Conservation (phyloP, 129 eudicot species). For the Lactuca saligna region DNA sequence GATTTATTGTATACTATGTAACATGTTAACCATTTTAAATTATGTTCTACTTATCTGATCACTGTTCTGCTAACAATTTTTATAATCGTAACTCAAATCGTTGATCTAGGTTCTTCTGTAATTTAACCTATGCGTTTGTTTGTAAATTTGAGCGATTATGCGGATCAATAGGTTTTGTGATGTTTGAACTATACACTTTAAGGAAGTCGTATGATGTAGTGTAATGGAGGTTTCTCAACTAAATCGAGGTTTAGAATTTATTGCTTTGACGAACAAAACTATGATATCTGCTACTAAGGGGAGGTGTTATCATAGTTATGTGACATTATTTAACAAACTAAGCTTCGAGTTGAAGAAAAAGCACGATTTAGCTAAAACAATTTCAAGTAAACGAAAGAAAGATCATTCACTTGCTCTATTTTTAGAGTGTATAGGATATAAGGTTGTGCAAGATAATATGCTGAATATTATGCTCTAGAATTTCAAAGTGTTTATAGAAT, state of each 20-base stretch:
- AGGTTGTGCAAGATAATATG: not conserved
- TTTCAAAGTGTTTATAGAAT: slow-evolving; percentile 4
- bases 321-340: slow-evolving; percentile 1
- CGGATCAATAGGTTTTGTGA: slow-evolving; percentile 21
- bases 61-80: not conserved
- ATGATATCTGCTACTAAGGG: not conserved
- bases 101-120: slow-evolving; percentile 4
- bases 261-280: not conserved
- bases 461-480: not conserved
- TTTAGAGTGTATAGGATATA: not conserved
- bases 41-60: slow-evolving; percentile 9
- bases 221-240: not conserved
- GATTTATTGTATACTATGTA: not conserved
- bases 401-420: not conserved
- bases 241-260: not conserved
- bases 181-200: not conserved
- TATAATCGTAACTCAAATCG: slow-evolving; percentile 6
- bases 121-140: not conserved
- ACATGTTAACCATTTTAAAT: not conserved
- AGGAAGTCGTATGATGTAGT: slow-evolving; percentile 3
- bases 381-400: not conserved
- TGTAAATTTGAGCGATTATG: not conserved
- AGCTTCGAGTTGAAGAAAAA: not conserved
- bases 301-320: slow-evolving; percentile 8
- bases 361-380: slow-evolving; percentile 1